Conservation (phyloP, 2,329 filamentous ascomycete genomes). For the Penicillium sp. region DNA sequence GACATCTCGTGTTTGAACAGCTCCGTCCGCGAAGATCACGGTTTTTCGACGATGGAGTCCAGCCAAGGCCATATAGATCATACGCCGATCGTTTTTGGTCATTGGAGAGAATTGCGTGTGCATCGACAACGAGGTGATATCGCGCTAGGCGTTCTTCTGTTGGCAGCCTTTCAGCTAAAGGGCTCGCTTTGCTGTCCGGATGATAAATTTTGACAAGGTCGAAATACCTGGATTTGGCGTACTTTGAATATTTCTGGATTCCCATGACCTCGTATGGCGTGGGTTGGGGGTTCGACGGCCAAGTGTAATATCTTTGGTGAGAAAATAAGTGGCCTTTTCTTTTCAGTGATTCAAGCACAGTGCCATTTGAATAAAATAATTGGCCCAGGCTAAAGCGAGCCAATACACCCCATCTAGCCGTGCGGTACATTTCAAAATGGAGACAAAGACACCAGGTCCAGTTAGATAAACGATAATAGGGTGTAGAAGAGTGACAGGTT, state of each 20-base stretch:
- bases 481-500: neutral
- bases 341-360: neutral
- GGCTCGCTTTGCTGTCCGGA: neutral
- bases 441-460: neutral
- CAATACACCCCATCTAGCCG: neutral
- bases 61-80: conserved; percentile 9
- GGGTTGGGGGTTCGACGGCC: conserved; percentile 7
- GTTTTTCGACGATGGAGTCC: neutral
- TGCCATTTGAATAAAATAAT: conserved; percentile 1
- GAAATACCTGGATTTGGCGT: conserved; percentile 8
- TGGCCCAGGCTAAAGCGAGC: neutral
- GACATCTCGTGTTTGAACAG: neutral
- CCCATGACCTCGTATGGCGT: conserved; percentile 10
- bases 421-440: neutral
- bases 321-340: neutral
- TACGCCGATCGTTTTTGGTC: conserved; percentile 2
- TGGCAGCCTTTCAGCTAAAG: neutral
- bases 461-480: neutral
- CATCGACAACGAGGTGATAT: conserved; percentile 6
- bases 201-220: conserved; percentile 9
- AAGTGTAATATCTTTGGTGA: neutral
- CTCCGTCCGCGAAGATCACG: neutral
- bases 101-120: conserved; percentile 10
- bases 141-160: conserved; percentile 1
- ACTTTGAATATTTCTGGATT: conserved; percentile 1